Percentiles rank a stretch among this genome's conserved stretches.
Conservation (phyloP, 2,329 filamentous ascomycete species). For the Trichoderma sp. region DNA sequence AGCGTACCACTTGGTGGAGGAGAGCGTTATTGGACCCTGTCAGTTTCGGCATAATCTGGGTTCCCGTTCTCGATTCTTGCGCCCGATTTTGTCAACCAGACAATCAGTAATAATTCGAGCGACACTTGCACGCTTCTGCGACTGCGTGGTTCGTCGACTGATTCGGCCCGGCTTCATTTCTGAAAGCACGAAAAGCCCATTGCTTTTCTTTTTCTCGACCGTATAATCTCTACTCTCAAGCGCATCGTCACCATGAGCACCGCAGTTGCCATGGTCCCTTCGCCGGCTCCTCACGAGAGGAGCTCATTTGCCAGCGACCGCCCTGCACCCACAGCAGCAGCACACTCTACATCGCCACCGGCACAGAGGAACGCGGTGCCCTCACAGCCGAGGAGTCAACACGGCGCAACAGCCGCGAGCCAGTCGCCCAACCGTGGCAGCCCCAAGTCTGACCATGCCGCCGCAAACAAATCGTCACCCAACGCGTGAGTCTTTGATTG, state of each 20-base stretch:
- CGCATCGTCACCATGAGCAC: constrained; percentile 61
- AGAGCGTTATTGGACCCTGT: constrained; percentile 3
- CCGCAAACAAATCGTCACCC: constrained; percentile 57
- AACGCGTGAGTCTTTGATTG: constrained; percentile 57
- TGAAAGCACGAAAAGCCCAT: not conserved
- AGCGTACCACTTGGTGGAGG: constrained; percentile 12
- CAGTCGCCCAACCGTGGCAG: constrained; percentile 59
- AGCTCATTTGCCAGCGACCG: constrained; percentile 59
- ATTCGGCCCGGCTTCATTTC: constrained; percentile 11
- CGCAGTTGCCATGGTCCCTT: constrained; percentile 70
- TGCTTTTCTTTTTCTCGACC: not conserved
- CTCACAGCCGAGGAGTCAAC: constrained; percentile 29
- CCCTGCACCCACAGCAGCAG: constrained; percentile 43
- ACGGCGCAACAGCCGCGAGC: constrained; percentile 47
- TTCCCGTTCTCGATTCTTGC: constrained; percentile 4
- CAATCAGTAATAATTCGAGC: constrained; percentile 6
- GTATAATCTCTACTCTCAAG: not conserved
- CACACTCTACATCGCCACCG: constrained; percentile 46
- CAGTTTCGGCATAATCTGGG: not conserved
- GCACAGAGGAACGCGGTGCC: constrained; percentile 47
- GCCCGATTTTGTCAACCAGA: constrained; percentile 5
- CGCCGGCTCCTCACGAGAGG: constrained; percentile 68
- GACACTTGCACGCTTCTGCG: constrained; percentile 19
- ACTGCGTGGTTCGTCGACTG: constrained; percentile 14
- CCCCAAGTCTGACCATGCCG: constrained; percentile 49